Percentiles rank a stretch among this genome's conserved stretches.
Evolutionary conservation across 108 stramenopile genomes (phyloP).

Genomic region (Seminavis robusta): DNA sequence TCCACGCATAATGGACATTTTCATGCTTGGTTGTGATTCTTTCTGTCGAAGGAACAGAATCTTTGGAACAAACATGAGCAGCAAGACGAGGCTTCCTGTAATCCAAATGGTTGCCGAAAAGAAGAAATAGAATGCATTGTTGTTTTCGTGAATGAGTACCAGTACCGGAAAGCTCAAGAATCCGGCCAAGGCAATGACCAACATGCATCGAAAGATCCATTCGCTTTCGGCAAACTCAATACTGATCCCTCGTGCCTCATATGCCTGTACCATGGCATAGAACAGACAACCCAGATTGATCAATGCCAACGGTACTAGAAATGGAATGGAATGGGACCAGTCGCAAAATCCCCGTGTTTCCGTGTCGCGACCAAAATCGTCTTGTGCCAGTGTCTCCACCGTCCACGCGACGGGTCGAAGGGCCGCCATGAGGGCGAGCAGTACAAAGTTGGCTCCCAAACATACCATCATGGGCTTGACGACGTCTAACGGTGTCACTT

Average conservation of each 20-base stretch:
- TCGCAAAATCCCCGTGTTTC: slow-evolving; percentile 15
- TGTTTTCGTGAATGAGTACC: slow-evolving; percentile 14
- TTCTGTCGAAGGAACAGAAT: no score
- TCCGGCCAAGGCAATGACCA: slow-evolving; percentile 1
- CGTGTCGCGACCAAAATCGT: slow-evolving; percentile 1
- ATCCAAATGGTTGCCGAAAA: no score
- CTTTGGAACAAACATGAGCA: no score
- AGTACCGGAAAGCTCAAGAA: slow-evolving; percentile 9
- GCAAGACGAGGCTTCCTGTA: no score
- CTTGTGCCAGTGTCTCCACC: background rate
- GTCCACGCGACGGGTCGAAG: slow-evolving; percentile 18
- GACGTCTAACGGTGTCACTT: slow-evolving; percentile 23
- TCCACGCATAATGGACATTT: no score
- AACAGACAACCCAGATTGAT: slow-evolving; percentile 30
- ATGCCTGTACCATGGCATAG: slow-evolving; percentile 33
- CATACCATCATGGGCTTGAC: slow-evolving; percentile 25
- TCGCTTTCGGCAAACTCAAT: slow-evolving; percentile 22
- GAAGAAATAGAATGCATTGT: no score
- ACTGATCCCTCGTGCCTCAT: slow-evolving; percentile 26
- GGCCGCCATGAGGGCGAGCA: slow-evolving; percentile 29
- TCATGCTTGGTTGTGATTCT: no score
- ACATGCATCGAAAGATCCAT: slow-evolving; percentile 20
- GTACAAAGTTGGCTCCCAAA: slow-evolving; percentile 16
- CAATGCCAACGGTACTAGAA: slow-evolving; percentile 16
- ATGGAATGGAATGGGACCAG: slow-evolving; percentile 12